Percentiles rank a stretch among this genome's conserved stretches.
phyloP scores from a whole-genome alignment of 139 green algal genomes.

The Volvox reticuliferus region DNA sequence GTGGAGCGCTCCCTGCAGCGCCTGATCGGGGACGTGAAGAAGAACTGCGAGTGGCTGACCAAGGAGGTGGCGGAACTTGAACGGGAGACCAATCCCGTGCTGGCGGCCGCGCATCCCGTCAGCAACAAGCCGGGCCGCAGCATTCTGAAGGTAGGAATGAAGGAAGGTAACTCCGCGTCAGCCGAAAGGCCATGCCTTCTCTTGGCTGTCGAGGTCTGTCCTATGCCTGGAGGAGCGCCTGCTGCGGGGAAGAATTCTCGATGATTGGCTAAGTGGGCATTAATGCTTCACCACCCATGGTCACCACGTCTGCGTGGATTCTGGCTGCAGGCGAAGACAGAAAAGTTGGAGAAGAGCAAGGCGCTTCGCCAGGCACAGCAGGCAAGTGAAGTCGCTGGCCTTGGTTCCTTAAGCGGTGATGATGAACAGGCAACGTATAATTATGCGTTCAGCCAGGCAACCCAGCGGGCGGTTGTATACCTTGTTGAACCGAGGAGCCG shows the following conservation, averaged over 20 bases:
- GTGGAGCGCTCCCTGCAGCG: constrained; percentile 54
- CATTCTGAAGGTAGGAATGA: constrained; percentile 45
- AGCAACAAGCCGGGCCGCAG: constrained; percentile 11
- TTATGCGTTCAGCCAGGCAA: no score
- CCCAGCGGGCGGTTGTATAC: no score
- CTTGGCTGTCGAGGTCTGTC: no score
- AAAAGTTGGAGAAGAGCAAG: constrained; percentile 62
- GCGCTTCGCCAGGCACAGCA: constrained; percentile 56
- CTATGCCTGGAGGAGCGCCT: no score
- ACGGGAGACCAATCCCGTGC: constrained; percentile 44
- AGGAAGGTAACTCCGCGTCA: no score
- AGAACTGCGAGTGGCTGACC: constrained; percentile 48
- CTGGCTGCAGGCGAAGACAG: constrained; percentile 45
- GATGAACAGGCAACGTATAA: no score
- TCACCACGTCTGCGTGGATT: no score
- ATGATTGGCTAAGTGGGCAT: no score
- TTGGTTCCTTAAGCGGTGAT: neutral
- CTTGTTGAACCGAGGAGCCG: no score
- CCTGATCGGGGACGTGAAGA: constrained; percentile 52
- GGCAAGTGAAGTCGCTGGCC: constrained; percentile 15
- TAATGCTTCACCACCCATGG: no score
- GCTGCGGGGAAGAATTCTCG: no score
- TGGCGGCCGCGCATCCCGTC: constrained; percentile 2
- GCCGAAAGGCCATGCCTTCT: no score
- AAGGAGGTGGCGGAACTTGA: constrained; percentile 58